Base-by-base conservation (phyloP, 148 eudicot species). In the Rhododendron ferrugineum region DNA sequence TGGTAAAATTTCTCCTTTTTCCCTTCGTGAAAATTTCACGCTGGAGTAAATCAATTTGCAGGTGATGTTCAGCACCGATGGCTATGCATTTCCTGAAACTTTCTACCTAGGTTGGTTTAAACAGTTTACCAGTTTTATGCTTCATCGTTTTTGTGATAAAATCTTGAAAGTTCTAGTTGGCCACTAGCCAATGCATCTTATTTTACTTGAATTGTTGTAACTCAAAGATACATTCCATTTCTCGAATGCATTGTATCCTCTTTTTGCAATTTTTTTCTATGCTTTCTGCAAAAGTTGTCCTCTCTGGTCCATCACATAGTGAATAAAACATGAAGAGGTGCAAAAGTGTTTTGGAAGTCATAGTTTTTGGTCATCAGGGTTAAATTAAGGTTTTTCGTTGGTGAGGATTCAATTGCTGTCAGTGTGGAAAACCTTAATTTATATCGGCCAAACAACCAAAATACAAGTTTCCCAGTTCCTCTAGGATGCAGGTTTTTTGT, bases 21-120 rank as follows among this genome's bases (percentile, higher is more conserved):
- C 16, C 50, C 36, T 73, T 32, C 16, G 14, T 80, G 15, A 30
- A 62, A 76, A 15, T 8, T 22, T 84, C 34, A 75, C 40, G 16
- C n/a, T 13, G 37, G 26, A 64, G 62, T 83, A 16, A 83, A 80
- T 30, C 37, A 75, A 85, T 81, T 82, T 88, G 88, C 96, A 97
- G 99, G 94, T 97, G 85, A 95, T 97, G 98, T 95, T 97, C 93
- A 97, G 99, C 92, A 94, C 98, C 34, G 99, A 97, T 88, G 99
- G 90, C 84, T 88, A 82, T 52, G 94, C 93, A 23, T 97, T 97
- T 90, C 98, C 99, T 42, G 99, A 97, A 89, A 89, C 93, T 49
- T 97, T 91, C 89, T 97, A 92, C 90, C 85, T 97, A 92, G 99
- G 99, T 97, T 76, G 64, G 95, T 94, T 86, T 28, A 80, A 70